phyloP scores from a whole-genome alignment of 768 basidiomycete species.

The Clathrus columnatus region DNA sequence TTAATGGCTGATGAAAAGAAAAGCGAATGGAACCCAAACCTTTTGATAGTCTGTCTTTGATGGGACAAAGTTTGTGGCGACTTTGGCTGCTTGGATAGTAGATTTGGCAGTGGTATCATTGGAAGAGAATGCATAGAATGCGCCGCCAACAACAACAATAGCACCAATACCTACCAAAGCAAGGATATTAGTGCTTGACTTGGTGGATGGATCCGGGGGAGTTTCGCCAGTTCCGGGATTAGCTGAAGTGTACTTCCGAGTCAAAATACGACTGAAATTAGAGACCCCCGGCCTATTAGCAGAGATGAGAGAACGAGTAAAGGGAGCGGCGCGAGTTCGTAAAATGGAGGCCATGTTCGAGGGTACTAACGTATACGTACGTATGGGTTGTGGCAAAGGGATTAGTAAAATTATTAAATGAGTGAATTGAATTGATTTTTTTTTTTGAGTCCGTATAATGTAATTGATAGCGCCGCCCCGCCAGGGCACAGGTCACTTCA shows the following conservation, averaged over 20 bases:
- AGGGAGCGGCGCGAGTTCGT: background rate
- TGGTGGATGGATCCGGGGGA: constrained; percentile 7
- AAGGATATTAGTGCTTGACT: constrained; percentile 45
- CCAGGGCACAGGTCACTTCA: too few species aligned
- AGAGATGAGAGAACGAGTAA: background rate
- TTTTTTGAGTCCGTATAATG: too few species aligned
- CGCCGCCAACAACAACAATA: constrained; percentile 48
- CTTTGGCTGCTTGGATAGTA: constrained; percentile 53
- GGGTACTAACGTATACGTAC: too few species aligned
- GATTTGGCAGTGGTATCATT: constrained; percentile 47
- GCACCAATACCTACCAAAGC: constrained; percentile 49
- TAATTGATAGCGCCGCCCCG: too few species aligned
- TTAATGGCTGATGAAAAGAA: background rate
- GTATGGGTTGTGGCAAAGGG: too few species aligned
- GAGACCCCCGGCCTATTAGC: background rate
- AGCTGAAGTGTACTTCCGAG: background rate
- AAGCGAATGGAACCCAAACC: constrained; percentile 28
- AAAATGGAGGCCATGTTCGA: constrained; percentile 10
- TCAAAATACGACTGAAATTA: background rate
- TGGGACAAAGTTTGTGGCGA: constrained; percentile 60
- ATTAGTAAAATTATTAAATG: too few species aligned
- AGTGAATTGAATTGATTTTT: too few species aligned
- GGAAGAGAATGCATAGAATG: constrained; percentile 51
- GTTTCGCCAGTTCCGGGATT: background rate
- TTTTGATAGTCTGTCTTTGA: constrained; percentile 86